Conservation (phyloP, 441 rosid genomes). For the Croton laevigatus region DNA sequence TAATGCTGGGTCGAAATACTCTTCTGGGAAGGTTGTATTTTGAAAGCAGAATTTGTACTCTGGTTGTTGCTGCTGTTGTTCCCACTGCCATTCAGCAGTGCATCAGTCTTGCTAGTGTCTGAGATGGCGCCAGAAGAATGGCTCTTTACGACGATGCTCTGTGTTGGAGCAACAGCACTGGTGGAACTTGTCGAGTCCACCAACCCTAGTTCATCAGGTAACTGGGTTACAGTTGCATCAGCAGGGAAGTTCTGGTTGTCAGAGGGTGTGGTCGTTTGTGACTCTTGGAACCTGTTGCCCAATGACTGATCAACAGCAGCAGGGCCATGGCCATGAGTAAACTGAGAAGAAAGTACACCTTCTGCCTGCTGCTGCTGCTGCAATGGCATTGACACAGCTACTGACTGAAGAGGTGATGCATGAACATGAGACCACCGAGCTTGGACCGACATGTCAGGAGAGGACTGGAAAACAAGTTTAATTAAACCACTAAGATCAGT, state of each 20-base stretch:
- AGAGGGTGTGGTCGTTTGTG: conserved; percentile 40
- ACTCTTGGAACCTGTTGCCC: conserved; percentile 48
- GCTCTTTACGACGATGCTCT: conserved; percentile 32
- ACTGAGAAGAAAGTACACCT: conserved; percentile 47
- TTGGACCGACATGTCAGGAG: conserved; percentile 71
- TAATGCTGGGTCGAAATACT: conserved; percentile 46
- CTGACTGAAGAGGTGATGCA: conserved; percentile 49
- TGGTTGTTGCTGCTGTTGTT: conserved; percentile 32
- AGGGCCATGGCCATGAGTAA: conserved; percentile 37
- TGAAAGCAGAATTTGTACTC: conserved; percentile 31
- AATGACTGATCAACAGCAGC: conserved; percentile 42
- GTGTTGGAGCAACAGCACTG: conserved; percentile 34
- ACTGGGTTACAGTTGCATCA: conserved; percentile 39
- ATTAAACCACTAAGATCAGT: conserved; percentile 6
- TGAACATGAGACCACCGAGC: conserved; percentile 86
- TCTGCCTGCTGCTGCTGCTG: conserved; percentile 70
- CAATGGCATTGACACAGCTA: conserved; percentile 52
- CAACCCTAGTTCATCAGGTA: conserved; percentile 58
- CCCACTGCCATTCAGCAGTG: conserved; percentile 26
- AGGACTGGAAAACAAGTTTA: conserved; percentile 44
- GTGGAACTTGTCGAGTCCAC: conserved; percentile 51
- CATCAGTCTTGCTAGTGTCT: conserved; percentile 33
- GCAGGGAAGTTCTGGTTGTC: conserved; percentile 35
- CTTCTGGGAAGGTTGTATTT: conserved; percentile 47
- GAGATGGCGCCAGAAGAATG: conserved; percentile 31